Percentiles rank a stretch among this genome's conserved stretches.
These are phyloP conservation scores for Anaeramoeba flamelloides DNA, from an alignment of 78 protist genomes.

Conservation along the genomic window DNA sequence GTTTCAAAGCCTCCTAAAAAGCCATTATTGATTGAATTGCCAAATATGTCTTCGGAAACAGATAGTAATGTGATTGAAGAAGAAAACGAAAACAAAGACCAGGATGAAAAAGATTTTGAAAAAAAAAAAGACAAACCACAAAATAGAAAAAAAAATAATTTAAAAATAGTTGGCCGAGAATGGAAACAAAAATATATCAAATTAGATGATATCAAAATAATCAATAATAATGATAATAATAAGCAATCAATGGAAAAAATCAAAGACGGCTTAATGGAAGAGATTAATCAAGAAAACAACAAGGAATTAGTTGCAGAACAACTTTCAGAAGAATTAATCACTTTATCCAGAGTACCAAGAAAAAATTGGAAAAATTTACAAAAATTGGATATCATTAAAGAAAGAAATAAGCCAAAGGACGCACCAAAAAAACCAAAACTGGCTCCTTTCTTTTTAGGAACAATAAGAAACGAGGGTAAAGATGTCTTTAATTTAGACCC, in stretches of 20 bases:
- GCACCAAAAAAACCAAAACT: background rate
- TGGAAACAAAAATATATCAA: too few species aligned
- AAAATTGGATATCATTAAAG: background rate
- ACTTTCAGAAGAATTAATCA: background rate
- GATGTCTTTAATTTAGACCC: too few species aligned
- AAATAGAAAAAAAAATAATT: too few species aligned
- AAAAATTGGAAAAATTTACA: background rate
- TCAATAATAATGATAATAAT: too few species aligned
- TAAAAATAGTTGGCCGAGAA: too few species aligned
- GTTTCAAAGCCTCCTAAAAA: background rate
- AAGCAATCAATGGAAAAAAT: background rate
- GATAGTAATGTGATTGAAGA: too few species aligned
- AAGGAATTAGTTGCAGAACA: background rate
- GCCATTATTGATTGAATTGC: background rate
- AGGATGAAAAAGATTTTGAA: too few species aligned
- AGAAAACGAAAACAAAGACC: background rate
- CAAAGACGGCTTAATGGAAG: too few species aligned
- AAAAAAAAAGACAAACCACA: too few species aligned
- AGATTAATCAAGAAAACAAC: background rate
- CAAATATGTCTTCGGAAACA: too few species aligned
- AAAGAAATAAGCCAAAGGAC: background rate
- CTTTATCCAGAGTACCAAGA: background rate
- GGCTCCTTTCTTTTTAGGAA: background rate
- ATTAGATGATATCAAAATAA: too few species aligned
- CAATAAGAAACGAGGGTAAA: too few species aligned